Percentiles rank a stretch among this genome's conserved stretches.
Conservation (phyloP, 192 early-diverging fungal genomes). For the Backusella luteola region DNA sequence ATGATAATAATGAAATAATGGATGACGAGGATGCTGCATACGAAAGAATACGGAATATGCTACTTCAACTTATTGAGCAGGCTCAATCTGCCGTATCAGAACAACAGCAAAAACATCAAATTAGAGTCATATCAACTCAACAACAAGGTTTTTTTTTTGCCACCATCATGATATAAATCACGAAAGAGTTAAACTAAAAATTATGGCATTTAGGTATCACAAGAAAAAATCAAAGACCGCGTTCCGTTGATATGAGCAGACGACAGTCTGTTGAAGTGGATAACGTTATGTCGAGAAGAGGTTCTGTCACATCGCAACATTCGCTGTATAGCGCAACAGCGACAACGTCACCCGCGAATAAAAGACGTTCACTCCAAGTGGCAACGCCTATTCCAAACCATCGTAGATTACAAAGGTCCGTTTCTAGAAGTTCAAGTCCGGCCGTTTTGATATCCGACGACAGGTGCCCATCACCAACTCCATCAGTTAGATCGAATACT, state of each 20-base stretch:
- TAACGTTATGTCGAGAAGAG: background rate
- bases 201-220: background rate
- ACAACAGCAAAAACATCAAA: background rate
- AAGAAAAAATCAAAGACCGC: background rate
- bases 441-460: background rate
- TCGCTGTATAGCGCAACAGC: background rate
- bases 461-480: background rate
- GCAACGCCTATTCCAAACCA: background rate
- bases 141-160: background rate
- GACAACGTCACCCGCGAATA: background rate
- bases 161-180: background rate
- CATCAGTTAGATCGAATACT: background rate
- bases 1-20: background rate
- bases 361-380: background rate
- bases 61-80: slow-evolving; percentile 25
- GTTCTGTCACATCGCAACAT: background rate
- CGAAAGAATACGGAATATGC: slow-evolving; percentile 15
- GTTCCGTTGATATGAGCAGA: background rate
- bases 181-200: background rate
- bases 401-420: slow-evolving; percentile 15
- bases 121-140: background rate
- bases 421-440: slow-evolving; percentile 11
- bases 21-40: slow-evolving; percentile 25
- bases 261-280: background rate
- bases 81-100: slow-evolving; percentile 23